Percentiles rank a stretch among this genome's conserved stretches.
These are phyloP conservation scores for Stephanodiscus triporus DNA, from an alignment of 108 stramenopile genomes.

Conservation along the genomic window DNA sequence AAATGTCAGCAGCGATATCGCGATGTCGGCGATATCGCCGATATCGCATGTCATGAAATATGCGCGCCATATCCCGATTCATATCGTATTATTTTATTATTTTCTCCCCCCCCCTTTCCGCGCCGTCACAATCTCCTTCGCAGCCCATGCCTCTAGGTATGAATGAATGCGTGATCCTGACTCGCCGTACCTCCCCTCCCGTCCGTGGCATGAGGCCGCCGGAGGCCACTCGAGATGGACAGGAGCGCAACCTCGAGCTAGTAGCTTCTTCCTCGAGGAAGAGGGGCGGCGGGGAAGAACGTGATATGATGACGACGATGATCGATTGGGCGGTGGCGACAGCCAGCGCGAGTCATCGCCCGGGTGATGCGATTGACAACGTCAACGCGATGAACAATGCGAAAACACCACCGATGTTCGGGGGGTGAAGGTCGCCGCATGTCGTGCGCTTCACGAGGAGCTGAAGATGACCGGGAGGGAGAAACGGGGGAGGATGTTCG, in stretches of 20 bases:
- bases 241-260: slow-evolving; percentile 56
- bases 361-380: neutral
- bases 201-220: no score
- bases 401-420: slow-evolving; percentile 50
- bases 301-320: neutral
- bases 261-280: slow-evolving; percentile 51
- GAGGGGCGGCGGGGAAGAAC: neutral
- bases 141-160: no score
- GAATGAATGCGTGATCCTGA: no score
- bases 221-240: slow-evolving; percentile 52
- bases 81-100: no score
- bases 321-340: no score
- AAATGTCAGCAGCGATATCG: no score
- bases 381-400: neutral
- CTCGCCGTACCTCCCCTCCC: no score
- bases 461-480: slow-evolving; percentile 81
- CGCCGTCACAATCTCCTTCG: no score
- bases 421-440: slow-evolving; percentile 75
- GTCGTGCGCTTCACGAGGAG: slow-evolving; percentile 61
- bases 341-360: neutral
- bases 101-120: no score
- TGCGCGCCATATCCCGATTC: no score
- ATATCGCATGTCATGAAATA: no score
- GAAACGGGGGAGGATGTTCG: slow-evolving; percentile 85
- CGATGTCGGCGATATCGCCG: no score